Conservation (phyloP, 176 grass and related monocot species). For the Carex myosuroides region DNA sequence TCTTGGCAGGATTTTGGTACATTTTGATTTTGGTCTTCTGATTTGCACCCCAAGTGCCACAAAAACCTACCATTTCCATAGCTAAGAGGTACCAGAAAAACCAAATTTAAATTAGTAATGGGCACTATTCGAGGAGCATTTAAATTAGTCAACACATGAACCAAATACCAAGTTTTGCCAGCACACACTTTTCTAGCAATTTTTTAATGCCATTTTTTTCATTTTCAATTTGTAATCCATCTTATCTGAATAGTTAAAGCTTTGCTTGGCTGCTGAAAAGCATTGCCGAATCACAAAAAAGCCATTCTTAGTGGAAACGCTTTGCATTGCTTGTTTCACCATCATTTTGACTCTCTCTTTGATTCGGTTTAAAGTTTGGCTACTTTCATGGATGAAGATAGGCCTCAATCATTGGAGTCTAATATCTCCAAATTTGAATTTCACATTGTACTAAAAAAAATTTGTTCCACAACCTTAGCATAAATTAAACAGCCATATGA, state of each 20-base stretch:
- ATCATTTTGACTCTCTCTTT: not conserved
- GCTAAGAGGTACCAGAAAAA: not conserved
- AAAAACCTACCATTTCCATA: not conserved
- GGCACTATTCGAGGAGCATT: not conserved
- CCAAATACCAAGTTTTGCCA: not conserved
- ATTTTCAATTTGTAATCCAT: not conserved
- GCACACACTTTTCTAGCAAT: not conserved
- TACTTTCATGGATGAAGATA: not conserved
- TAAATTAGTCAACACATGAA: constrained; percentile 15
- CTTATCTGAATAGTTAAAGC: not conserved
- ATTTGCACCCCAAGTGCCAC: not conserved
- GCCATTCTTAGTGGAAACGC: constrained; percentile 6
- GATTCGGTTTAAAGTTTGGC: not conserved
- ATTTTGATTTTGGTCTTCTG: not conserved
- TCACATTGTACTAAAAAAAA: not conserved
- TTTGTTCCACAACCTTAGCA: not conserved
- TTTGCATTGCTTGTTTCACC: constrained; percentile 8
- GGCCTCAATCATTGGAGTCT: no score
- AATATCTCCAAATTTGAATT: not conserved
- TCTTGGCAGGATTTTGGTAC: not conserved
- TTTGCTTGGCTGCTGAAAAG: not conserved
- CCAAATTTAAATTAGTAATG: not conserved
- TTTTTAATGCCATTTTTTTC: not conserved
- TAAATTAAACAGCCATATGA: not conserved
- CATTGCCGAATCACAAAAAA: constrained; percentile 13